A percentile compares a stretch with the other conserved stretches of the same genome.
These are phyloP conservation scores for Pseudocercospora fijiensis DNA, from an alignment of 2,329 filamentous ascomycete genomes.

Conservation along the genomic window DNA sequence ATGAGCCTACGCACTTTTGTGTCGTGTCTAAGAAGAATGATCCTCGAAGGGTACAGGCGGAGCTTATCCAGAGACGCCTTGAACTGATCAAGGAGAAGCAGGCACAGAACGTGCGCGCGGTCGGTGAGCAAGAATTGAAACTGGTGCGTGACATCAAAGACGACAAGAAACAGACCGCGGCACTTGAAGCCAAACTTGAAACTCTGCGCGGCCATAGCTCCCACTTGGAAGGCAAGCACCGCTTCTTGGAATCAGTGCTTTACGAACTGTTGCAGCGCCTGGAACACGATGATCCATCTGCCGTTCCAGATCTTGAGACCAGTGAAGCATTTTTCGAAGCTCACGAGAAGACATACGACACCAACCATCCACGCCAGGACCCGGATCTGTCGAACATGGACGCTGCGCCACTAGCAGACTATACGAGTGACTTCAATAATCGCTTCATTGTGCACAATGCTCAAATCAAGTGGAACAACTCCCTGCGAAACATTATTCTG, in stretches of 20 bases:
- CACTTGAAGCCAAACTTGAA: constrained; percentile 57
- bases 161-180: constrained; percentile 44
- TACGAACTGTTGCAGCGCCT: constrained; percentile 57
- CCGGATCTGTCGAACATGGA: constrained; percentile 58
- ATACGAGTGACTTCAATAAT: constrained; percentile 94
- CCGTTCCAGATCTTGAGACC: constrained; percentile 46
- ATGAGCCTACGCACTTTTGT: constrained; percentile 91
- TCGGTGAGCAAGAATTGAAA: constrained; percentile 72
- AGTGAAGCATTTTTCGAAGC: constrained; percentile 49
- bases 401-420: constrained; percentile 71
- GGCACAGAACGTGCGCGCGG: constrained; percentile 66
- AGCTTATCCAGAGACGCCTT: constrained; percentile 78
- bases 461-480: constrained; percentile 98
- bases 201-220: constrained; percentile 57
- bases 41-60: constrained; percentile 80
- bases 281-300: constrained; percentile 57
- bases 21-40: constrained; percentile 78
- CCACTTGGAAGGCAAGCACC: constrained; percentile 57
- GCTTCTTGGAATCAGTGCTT: constrained; percentile 60
- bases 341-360: constrained; percentile 42
- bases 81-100: constrained; percentile 77
- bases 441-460: constrained; percentile 97
- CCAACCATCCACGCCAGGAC: constrained; percentile 42
- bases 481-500: constrained; percentile 90
- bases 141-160: constrained; percentile 56